Evolutionary conservation across 768 basidiomycete species (phyloP).

Genomic region (Russula sp.): DNA sequence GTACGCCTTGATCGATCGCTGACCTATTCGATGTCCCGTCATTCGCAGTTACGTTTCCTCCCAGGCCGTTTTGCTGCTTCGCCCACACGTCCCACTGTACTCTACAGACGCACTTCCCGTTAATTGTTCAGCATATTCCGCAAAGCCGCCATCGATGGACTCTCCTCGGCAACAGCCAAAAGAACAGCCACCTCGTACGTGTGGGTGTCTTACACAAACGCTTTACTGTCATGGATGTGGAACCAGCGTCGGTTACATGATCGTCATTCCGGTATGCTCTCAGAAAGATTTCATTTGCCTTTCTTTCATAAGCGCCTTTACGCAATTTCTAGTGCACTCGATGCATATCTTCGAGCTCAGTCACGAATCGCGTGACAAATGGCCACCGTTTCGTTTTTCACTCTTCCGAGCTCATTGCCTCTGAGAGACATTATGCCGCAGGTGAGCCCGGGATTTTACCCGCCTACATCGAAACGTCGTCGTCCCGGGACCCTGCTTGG

Average conservation of each 20-base stretch:
- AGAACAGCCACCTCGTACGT: constrained; percentile 43
- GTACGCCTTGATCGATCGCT: constrained; percentile 28
- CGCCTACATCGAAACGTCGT: constrained; percentile 10
- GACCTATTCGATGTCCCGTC: constrained; percentile 1
- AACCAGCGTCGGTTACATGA: constrained; percentile 67
- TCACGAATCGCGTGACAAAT: constrained; percentile 66
- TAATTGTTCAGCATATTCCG: constrained; percentile 63
- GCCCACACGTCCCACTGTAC: constrained; percentile 74
- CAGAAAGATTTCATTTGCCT: neutral
- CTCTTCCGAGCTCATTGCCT: constrained; percentile 54
- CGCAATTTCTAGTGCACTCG: constrained; percentile 44
- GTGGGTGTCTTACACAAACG: constrained; percentile 79
- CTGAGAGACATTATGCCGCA: constrained; percentile 55
- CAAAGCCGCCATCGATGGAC: constrained; percentile 28
- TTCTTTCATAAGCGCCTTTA: constrained; percentile 8
- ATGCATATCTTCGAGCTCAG: constrained; percentile 65
- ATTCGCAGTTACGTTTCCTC: constrained; percentile 5
- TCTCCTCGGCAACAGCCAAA: constrained; percentile 28
- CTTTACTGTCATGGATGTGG: constrained; percentile 80
- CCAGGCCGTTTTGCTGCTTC: constrained; percentile 76
- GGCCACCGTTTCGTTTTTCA: constrained; percentile 87
- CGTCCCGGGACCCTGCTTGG: constrained; percentile 10
- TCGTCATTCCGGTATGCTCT: constrained; percentile 53
- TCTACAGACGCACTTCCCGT: constrained; percentile 74
- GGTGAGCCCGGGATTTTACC: constrained; percentile 46